A percentile compares a stretch with the other conserved stretches of the same genome.
These are phyloP conservation scores for Euphrasia confusa DNA, from an alignment of 257 asterid species.

Conservation along the genomic window DNA sequence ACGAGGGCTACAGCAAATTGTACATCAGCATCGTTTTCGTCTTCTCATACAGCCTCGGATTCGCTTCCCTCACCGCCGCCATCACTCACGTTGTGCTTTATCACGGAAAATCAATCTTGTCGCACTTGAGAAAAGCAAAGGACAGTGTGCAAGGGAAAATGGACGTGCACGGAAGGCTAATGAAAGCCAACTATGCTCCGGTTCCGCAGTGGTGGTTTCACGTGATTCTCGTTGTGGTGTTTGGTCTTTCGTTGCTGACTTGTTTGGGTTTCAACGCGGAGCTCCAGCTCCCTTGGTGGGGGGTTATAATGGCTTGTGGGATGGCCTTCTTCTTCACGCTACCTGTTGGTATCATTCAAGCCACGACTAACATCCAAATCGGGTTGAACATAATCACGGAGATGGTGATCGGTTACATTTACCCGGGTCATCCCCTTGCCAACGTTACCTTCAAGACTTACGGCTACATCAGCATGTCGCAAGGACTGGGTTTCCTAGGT, in stretches of 20 bases:
- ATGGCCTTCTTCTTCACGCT: constrained; percentile 63
- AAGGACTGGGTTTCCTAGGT: constrained; percentile 40
- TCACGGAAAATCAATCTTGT: constrained; percentile 32
- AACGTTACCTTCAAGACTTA: constrained; percentile 61
- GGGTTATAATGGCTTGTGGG: constrained; percentile 45
- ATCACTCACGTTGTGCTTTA: constrained; percentile 55
- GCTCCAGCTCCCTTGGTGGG: constrained; percentile 92
- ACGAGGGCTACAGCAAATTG: constrained; percentile 47
- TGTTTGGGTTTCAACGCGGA: constrained; percentile 51
- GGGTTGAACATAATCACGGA: constrained; percentile 57
- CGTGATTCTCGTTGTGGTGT: constrained; percentile 30
- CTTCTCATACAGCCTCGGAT: constrained; percentile 57
- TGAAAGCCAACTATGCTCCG: constrained; percentile 49
- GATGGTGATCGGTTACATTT: constrained; percentile 44
- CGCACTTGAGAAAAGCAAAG: constrained; percentile 29
- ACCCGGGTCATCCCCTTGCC: constrained; percentile 57
- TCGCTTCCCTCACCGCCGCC: constrained; percentile 69
- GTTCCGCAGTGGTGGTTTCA: constrained; percentile 79
- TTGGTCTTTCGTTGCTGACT: constrained; percentile 35
- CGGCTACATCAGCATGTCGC: constrained; percentile 63
- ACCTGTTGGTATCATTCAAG: constrained; percentile 65
- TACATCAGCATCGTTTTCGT: constrained; percentile 57
- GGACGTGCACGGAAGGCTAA: constrained; percentile 62
- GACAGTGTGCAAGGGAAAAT: constrained; percentile 21
- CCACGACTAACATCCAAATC: constrained; percentile 61